phyloP scores from a whole-genome alignment of 2,329 filamentous ascomycete species.

The Fusarium piperis region DNA sequence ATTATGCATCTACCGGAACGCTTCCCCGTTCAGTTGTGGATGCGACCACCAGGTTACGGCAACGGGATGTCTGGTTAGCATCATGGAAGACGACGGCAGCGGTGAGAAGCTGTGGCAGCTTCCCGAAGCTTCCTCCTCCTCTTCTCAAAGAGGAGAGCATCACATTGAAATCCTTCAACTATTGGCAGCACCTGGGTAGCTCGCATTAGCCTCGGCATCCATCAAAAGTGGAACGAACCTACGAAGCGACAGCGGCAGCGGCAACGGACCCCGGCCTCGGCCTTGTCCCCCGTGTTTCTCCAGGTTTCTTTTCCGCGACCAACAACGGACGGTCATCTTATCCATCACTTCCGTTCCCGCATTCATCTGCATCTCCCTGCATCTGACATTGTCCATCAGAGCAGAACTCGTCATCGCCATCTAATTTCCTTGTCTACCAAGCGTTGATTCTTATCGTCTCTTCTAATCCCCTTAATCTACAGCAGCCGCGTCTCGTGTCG shows the following conservation, averaged over 20 bases:
- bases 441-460: conserved; percentile 1
- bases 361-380: conserved; percentile 11
- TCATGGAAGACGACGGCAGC: conserved; percentile 15
- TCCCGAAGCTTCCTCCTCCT: conserved; percentile 25
- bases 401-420: conserved; percentile 17
- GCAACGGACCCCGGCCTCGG: conserved; percentile 38
- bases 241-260: conserved; percentile 9
- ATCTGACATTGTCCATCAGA: conserved; percentile 42
- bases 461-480: neutral
- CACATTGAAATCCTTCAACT: conserved; percentile 8
- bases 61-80: neutral
- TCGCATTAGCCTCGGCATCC: conserved; percentile 39
- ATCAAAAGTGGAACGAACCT: conserved; percentile 25
- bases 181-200: neutral
- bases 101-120: conserved; percentile 26
- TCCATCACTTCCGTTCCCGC: conserved; percentile 18
- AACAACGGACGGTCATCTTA: conserved; percentile 19
- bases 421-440: conserved; percentile 10
- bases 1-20: neutral
- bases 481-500: conserved; percentile 26
- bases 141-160: conserved; percentile 9
- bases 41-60: neutral
- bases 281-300: conserved; percentile 41
- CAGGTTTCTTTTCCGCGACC: conserved; percentile 37
- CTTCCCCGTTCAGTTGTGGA: neutral